Percentiles rank a stretch among this genome's conserved stretches.
Conservation (phyloP, 495 filamentous ascomycete genomes). For the Evansstolkia leycettana region DNA sequence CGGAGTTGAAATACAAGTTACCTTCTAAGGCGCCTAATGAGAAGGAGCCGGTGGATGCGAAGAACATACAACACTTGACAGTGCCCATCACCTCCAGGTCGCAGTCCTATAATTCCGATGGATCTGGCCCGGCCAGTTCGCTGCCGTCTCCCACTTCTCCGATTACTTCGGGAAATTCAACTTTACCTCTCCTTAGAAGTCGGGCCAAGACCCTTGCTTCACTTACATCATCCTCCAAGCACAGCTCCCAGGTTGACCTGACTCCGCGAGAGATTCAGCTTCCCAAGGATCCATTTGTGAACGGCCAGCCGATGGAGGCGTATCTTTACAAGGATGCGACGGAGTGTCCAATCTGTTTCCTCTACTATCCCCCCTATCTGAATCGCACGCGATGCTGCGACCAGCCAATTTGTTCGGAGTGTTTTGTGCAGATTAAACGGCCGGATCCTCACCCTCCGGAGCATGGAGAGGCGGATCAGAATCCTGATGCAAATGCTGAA, state of each 20-base stretch:
- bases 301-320: conserved; percentile 83
- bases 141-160: conserved; percentile 37
- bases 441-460: conserved; percentile 94
- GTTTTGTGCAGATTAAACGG: conserved; percentile 97
- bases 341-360: conserved; percentile 94
- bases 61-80: conserved; percentile 52
- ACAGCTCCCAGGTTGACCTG: conserved; percentile 55
- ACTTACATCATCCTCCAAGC: conserved; percentile 55
- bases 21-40: conserved; percentile 27
- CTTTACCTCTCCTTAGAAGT: conserved; percentile 50
- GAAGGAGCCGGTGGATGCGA: conserved; percentile 23
- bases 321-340: conserved; percentile 81
- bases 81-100: conserved; percentile 66
- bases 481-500: conserved; percentile 28
- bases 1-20: conserved; percentile 44
- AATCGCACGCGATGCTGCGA: conserved; percentile 94
- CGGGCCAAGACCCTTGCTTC: conserved; percentile 79
- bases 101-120: conserved; percentile 63
- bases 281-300: conserved; percentile 74
- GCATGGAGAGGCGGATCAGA: conserved; percentile 47
- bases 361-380: conserved; percentile 92
- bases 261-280: conserved; percentile 66
- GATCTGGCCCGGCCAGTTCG: conserved; percentile 34
- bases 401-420: conserved; percentile 95
- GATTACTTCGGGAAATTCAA: conserved; percentile 45